These are phyloP conservation scores for Aspergillus sp. DNA, from an alignment of 2,329 filamentous ascomycete species.

Conservation along the genomic window DNA sequence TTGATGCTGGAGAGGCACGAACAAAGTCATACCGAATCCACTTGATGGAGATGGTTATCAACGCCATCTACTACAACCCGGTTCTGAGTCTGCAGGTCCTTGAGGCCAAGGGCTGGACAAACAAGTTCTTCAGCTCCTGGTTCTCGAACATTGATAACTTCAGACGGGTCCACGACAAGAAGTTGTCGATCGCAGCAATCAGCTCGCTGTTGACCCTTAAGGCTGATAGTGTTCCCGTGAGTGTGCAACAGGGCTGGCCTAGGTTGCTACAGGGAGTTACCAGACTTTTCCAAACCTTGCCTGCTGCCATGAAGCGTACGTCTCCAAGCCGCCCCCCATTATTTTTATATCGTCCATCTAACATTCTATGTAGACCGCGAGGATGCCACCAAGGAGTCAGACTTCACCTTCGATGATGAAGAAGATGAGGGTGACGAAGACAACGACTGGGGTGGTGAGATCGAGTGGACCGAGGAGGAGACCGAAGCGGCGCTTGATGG, in stretches of 20 bases:
- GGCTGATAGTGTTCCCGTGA: slow-evolving; percentile 78
- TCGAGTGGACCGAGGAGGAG: slow-evolving; percentile 62
- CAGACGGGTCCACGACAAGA: slow-evolving; percentile 95
- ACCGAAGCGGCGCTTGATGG: slow-evolving; percentile 56
- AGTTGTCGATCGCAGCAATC: slow-evolving; percentile 92
- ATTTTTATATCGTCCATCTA: background rate
- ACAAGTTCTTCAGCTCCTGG: slow-evolving; percentile 98
- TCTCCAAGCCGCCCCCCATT: slow-evolving; percentile 5
- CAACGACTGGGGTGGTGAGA: slow-evolving; percentile 71
- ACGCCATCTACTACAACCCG: slow-evolving; percentile 96
- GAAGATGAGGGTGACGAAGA: slow-evolving; percentile 71
- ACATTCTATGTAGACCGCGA: slow-evolving; percentile 64
- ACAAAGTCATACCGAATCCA: slow-evolving; percentile 94
- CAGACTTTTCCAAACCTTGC: slow-evolving; percentile 85
- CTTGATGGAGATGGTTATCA: slow-evolving; percentile 98
- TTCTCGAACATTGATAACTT: slow-evolving; percentile 95
- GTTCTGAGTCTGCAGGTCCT: slow-evolving; percentile 76
- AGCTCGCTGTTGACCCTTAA: slow-evolving; percentile 75
- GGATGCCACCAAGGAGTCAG: slow-evolving; percentile 84
- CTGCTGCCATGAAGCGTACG: slow-evolving; percentile 78
- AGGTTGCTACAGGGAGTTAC: slow-evolving; percentile 84
- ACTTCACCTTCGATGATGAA: slow-evolving; percentile 72
- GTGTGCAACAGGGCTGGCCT: slow-evolving; percentile 92
- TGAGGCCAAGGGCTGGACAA: slow-evolving; percentile 91
- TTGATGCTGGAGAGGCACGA: slow-evolving; percentile 69